Evolutionary conservation across 345 rosid genomes (phyloP).

Genomic region (Bretschneidera sinensis): DNA sequence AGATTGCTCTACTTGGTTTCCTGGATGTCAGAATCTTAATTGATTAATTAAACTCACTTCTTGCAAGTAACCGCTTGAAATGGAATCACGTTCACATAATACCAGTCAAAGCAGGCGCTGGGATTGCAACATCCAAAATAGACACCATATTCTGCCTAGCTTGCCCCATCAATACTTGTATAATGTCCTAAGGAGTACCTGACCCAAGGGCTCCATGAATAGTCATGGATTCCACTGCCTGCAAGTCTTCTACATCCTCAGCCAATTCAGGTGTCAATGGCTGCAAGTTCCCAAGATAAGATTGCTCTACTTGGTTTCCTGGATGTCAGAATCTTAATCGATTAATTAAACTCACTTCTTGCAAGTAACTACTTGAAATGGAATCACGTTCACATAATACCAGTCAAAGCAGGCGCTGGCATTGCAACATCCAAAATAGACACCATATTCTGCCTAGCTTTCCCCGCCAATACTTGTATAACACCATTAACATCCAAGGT

Average conservation of each 20-base stretch:
- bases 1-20: constrained; percentile 36
- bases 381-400: too few relatives aligned
- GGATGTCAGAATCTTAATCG: constrained; percentile 16
- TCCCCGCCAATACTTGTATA: constrained; percentile 58
- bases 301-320: constrained; percentile 43
- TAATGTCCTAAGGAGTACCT: constrained; percentile 50
- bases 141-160: constrained; percentile 65
- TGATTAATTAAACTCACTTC: too few relatives aligned
- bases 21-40: constrained; percentile 28
- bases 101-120: constrained; percentile 58
- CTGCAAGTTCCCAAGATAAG: constrained; percentile 42
- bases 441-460: constrained; percentile 66
- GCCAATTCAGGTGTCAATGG: constrained; percentile 65
- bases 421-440: constrained; percentile 65
- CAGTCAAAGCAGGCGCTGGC: constrained; percentile 60
- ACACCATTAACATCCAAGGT: too few relatives aligned
- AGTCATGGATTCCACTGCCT: constrained; percentile 57
- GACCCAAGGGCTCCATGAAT: constrained; percentile 57
- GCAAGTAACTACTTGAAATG: too few relatives aligned
- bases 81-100: too few relatives aligned
- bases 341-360: too few relatives aligned
- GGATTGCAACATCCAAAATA: constrained; percentile 73
- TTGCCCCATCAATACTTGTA: constrained; percentile 57
- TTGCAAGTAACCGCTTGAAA: too few relatives aligned
- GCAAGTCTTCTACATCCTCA: constrained; percentile 58